Evolutionary conservation across 495 filamentous ascomycete species (phyloP), one percentile per base, ranked within the genome.

Genomic region (Alectoria sarmentosa): DNA sequence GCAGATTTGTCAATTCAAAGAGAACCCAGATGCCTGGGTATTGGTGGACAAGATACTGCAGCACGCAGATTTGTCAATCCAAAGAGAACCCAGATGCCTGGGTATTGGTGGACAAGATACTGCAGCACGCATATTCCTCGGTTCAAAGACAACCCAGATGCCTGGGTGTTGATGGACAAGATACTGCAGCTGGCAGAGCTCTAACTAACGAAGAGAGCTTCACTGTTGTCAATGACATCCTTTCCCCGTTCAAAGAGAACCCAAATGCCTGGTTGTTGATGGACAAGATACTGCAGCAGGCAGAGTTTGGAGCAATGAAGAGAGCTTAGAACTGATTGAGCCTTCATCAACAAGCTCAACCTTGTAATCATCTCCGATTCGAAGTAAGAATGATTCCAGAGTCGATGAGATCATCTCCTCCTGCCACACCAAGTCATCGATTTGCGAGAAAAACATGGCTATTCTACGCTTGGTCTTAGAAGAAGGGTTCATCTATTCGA

Each of bases 371-470:
- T n/a, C n/a, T n/a, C n/a, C n/a, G n/a, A n/a, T n/a, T n/a, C n/a
- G n/a, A n/a, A n/a, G n/a, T n/a, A n/a, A n/a, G n/a, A n/a, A n/a
- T n/a, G n/a, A n/a, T n/a, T n/a, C n/a, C n/a, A n/a, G n/a, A n/a
- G n/a, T n/a, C n/a, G n/a, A n/a, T n/a, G n/a, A n/a, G n/a, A n/a
- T n/a, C n/a, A n/a, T n/a, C 69, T 88, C 90, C 15, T 95, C 93
- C 36, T 97, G 92, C 73, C 91, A 92, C 70, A 90, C 89, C 63
- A 96, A 90, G 75, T 82, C 98, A 38, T 92, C 94, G 4, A 93
- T 98, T 70, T 99, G 94, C 79, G 94, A 99, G 78, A 99, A 99
- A 79, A 99, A 99, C 78, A 99, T 99, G 95, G 90, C 88, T 49
- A 98, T 99, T 65, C 86, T 99, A 46, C 87, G 95, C 56, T 79